Conservation (phyloP, 2,329 filamentous ascomycete genomes). For the Cadophora sp. region DNA sequence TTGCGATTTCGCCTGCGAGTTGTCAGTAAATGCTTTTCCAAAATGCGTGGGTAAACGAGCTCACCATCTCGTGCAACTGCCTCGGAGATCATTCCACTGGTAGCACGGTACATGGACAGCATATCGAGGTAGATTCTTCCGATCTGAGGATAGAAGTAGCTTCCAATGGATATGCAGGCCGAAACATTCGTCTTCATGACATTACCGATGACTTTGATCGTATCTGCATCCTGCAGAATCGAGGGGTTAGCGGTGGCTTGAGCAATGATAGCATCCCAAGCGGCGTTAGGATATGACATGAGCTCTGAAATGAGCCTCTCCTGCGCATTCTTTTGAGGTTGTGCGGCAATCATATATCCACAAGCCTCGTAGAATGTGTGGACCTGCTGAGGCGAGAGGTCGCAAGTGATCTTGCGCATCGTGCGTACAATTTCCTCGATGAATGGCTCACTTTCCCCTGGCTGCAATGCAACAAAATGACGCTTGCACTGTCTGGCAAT, state of each 20-base stretch:
- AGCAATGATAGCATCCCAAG: constrained; percentile 95
- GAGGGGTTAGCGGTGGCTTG: constrained; percentile 84
- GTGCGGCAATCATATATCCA: constrained; percentile 98
- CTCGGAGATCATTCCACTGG: constrained; percentile 95
- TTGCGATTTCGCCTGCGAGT: constrained; percentile 79
- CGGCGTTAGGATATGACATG: constrained; percentile 91
- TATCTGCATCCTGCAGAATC: constrained; percentile 89
- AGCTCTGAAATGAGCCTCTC: constrained; percentile 89
- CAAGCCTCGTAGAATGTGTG: constrained; percentile 99
- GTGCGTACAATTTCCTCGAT: constrained; percentile 98
- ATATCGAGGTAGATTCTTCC: constrained; percentile 98
- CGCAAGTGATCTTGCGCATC: constrained; percentile 93
- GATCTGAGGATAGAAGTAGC: constrained; percentile 98
- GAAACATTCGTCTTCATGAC: constrained; percentile 99
- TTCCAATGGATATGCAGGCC: constrained; percentile 94
- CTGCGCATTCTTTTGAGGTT: constrained; percentile 93
- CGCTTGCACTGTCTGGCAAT: constrained; percentile 98
- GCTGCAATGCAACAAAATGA: constrained; percentile 95
- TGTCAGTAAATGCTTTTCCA: constrained; percentile 44
- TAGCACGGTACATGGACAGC: constrained; percentile 98
- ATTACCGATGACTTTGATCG: constrained; percentile 98
- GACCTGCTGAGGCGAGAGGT: constrained; percentile 94
- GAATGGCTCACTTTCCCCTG: constrained; percentile 92
- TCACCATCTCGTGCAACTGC: constrained; percentile 84
- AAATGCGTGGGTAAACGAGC: constrained; percentile 29